A percentile compares a stretch with the other conserved stretches of the same genome.
These are phyloP conservation scores for Cornus suecica DNA, from an alignment of 148 eudicot species.

Conservation along the genomic window DNA sequence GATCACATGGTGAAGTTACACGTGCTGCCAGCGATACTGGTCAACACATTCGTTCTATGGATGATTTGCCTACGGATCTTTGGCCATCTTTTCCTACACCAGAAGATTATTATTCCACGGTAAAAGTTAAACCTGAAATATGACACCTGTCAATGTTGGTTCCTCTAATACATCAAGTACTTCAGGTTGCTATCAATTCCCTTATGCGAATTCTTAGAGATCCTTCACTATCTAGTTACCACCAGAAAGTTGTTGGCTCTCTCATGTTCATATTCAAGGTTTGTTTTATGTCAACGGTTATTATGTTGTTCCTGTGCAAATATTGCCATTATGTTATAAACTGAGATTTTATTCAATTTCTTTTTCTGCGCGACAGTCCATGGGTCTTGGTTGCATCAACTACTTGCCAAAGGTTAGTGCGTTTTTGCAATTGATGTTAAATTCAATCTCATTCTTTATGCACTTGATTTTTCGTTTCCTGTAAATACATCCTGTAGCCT, in stretches of 20 bases:
- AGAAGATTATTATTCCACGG: constrained; percentile 96
- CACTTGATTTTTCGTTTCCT: background rate
- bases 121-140: constrained; percentile 23
- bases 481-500: background rate
- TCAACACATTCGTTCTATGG: constrained; percentile 78
- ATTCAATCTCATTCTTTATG: background rate
- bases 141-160: constrained; percentile 2
- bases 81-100: constrained; percentile 97
- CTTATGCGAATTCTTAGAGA: constrained; percentile 97
- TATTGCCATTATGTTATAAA: background rate
- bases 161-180: constrained; percentile 14
- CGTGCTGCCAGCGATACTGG: constrained; percentile 72
- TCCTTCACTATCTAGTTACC: constrained; percentile 91
- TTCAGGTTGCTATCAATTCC: constrained; percentile 93
- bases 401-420: constrained; percentile 90
- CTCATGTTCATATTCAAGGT: constrained; percentile 98
- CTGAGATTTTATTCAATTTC: constrained; percentile 18
- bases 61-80: constrained; percentile 87
- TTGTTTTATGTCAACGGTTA: constrained; percentile 11
- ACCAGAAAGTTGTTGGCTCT: constrained; percentile 93
- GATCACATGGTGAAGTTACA: constrained; percentile 74
- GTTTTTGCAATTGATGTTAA: constrained; percentile 1
- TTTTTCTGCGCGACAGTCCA: constrained; percentile 63
- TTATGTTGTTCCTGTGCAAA: background rate
- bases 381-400: constrained; percentile 97